Conservation (phyloP, 2,329 filamentous ascomycete species). For the Davidsoniella australis region DNA sequence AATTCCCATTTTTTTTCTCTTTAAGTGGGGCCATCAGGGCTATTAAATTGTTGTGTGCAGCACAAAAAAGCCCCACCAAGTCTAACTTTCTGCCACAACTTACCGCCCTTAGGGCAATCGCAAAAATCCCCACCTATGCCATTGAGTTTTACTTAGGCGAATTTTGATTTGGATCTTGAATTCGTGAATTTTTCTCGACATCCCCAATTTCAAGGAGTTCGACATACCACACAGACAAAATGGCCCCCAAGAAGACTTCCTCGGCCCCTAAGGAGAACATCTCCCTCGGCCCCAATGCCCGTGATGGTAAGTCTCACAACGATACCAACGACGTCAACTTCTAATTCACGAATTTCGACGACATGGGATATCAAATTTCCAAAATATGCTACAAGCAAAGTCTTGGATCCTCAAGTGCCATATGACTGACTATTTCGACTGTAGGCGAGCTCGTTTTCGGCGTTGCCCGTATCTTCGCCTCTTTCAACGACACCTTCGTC, state of each 20-base stretch:
- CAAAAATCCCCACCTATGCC: constrained; percentile 6
- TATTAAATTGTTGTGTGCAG: constrained; percentile 8
- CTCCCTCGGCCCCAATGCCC: constrained; percentile 89
- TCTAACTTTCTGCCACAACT: constrained; percentile 19
- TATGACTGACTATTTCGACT: constrained; percentile 15
- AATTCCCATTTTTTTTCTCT: neutral
- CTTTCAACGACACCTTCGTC: constrained; percentile 87
- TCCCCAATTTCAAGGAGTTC: constrained; percentile 14
- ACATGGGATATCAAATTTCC: neutral
- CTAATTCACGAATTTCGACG: neutral
- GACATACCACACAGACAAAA: constrained; percentile 34
- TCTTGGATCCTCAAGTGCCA: too few species aligned
- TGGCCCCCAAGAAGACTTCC: constrained; percentile 86
- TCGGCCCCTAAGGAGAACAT: constrained; percentile 90
- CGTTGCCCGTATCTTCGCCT: constrained; percentile 95
- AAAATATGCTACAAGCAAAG: neutral
- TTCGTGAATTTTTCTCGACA: constrained; percentile 11
- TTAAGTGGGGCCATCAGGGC: constrained; percentile 12
- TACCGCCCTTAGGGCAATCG: constrained; percentile 19
- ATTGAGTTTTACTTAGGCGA: constrained; percentile 10
- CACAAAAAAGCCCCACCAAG: constrained; percentile 10
- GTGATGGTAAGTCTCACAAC: constrained; percentile 56
- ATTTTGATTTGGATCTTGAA: constrained; percentile 4
- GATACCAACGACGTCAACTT: neutral
- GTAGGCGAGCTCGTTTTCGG: constrained; percentile 92